A percentile compares a stretch with the other conserved stretches of the same genome.
phyloP scores from a whole-genome alignment of 2,329 filamentous ascomycete genomes.

The Beauveria sp. region DNA sequence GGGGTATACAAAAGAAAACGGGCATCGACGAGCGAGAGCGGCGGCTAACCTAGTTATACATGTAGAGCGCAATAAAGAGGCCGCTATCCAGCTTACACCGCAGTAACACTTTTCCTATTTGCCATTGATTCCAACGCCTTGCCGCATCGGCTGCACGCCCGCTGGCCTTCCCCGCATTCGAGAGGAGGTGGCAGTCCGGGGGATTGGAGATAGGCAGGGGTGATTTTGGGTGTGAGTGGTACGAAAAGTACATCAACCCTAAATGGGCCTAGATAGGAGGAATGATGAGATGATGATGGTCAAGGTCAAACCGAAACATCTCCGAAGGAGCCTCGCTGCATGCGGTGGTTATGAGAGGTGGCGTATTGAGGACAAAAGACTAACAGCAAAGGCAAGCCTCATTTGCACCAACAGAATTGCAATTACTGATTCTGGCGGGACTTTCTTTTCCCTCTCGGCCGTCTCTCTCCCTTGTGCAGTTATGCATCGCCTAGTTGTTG shows the following conservation, averaged over 20 bases:
- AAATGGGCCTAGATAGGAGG: neutral
- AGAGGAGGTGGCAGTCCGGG: too few species aligned
- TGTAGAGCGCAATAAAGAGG: neutral
- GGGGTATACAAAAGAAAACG: too few species aligned
- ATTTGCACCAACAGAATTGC: too few species aligned
- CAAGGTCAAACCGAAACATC: neutral
- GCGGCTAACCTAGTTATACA: neutral
- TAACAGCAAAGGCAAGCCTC: too few species aligned
- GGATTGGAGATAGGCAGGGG: too few species aligned
- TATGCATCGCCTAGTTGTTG: too few species aligned
- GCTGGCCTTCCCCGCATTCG: neutral
- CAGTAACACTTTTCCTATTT: neutral
- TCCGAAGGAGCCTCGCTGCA: neutral
- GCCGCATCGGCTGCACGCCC: neutral
- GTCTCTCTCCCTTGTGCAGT: too few species aligned
- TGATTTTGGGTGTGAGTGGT: neutral
- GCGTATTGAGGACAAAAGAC: too few species aligned
- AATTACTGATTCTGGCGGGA: too few species aligned
- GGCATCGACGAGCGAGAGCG: neutral
- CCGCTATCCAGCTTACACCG: too few species aligned
- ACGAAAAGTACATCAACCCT: neutral
- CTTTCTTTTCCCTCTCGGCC: too few species aligned
- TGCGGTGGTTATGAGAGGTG: too few species aligned
- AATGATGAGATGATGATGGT: neutral
- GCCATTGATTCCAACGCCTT: neutral